phyloP scores from a whole-genome alignment of 805 yeast genomes.

The Priceomyces medius region DNA sequence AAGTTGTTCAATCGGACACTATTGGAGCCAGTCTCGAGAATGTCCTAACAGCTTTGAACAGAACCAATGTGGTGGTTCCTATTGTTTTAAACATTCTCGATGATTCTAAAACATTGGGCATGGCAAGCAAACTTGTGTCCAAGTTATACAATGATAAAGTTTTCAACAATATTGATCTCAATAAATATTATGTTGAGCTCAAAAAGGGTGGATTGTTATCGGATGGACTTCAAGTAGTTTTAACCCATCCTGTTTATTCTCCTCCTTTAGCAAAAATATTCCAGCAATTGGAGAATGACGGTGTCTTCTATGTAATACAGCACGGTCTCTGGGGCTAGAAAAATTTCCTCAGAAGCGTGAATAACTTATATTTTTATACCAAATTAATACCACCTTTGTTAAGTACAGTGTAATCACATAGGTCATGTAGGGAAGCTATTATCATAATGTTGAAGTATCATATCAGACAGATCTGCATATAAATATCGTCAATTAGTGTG shows the following conservation, averaged over 20 bases:
- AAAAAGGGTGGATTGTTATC: constrained; percentile 24
- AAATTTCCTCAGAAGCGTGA: neutral
- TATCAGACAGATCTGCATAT: too few relatives aligned
- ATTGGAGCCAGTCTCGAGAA: constrained; percentile 19
- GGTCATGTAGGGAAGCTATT: too few relatives aligned
- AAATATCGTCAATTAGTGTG: too few relatives aligned
- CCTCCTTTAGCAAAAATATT: constrained; percentile 34
- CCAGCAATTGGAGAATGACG: constrained; percentile 27
- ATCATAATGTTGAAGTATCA: too few relatives aligned
- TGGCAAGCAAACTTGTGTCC: constrained; percentile 19
- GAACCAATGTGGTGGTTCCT: constrained; percentile 29
- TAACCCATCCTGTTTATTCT: constrained; percentile 29
- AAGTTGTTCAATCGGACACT: constrained; percentile 21
- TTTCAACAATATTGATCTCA: constrained; percentile 29
- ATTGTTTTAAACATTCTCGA: constrained; percentile 24
- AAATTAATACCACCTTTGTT: neutral
- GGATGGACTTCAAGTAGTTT: constrained; percentile 20
- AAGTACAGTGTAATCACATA: too few relatives aligned
- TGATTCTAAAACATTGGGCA: constrained; percentile 20
- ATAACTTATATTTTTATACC: neutral
- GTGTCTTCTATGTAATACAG: constrained; percentile 30
- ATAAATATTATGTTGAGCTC: constrained; percentile 17
- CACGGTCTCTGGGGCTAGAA: constrained; percentile 28
- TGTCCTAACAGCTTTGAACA: constrained; percentile 29
- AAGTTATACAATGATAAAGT: constrained; percentile 33